Evolutionary conservation across 495 filamentous ascomycete species (phyloP).

Genomic region (Daldinia concentrica): DNA sequence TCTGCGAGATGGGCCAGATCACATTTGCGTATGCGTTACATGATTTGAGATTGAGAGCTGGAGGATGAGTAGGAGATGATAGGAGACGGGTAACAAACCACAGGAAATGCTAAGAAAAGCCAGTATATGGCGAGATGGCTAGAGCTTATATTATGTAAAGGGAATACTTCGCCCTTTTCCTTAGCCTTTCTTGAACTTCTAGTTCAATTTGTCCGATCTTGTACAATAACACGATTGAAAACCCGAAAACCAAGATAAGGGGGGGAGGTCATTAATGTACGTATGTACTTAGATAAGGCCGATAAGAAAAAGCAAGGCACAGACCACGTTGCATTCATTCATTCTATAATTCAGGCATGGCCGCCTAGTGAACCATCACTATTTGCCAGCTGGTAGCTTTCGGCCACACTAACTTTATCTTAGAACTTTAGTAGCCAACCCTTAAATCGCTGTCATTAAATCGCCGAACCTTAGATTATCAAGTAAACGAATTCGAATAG

Average conservation of each 20-base stretch:
- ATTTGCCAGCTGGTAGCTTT: no score
- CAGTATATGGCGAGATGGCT: background rate
- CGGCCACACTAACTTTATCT: background rate
- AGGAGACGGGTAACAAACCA: no score
- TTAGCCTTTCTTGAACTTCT: background rate
- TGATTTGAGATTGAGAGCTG: background rate
- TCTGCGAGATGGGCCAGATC: background rate
- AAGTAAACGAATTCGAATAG: slow-evolving; percentile 1
- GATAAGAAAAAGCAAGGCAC: slow-evolving; percentile 11
- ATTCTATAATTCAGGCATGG: background rate
- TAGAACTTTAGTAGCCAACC: background rate
- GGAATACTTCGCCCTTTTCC: background rate
- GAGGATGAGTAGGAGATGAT: background rate
- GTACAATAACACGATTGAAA: background rate
- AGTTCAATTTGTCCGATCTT: background rate
- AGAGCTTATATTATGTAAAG: background rate
- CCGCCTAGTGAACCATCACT: background rate
- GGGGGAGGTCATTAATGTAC: background rate
- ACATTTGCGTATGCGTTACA: background rate
- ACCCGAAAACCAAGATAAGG: background rate
- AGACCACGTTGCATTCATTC: slow-evolving; percentile 12
- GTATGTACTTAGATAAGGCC: slow-evolving; percentile 4
- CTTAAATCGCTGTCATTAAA: background rate
- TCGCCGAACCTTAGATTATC: background rate
- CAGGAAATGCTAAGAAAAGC: no score